Evolutionary conservation across 2,329 filamentous ascomycete genomes (phyloP), one percentile per base, ranked within the genome.

Genomic region (Ascochyta pisi): DNA sequence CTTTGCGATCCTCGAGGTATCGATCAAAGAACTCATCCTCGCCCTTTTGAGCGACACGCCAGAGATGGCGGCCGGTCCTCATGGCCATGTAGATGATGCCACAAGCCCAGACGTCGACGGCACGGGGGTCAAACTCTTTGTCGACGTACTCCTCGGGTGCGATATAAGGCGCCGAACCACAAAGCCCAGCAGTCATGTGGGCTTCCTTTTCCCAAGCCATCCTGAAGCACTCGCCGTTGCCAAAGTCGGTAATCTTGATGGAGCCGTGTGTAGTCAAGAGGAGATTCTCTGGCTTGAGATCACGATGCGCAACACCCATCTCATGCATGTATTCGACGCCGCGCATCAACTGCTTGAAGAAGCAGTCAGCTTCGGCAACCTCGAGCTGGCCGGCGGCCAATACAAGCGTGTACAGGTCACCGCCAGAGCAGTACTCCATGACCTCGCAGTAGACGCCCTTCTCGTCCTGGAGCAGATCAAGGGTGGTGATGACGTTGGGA

Each of bases 31-130:
- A 99, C 71, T 98, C 95, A 70, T 99, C 95, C 64, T 98, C 94
- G 51, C 96, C 93, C 77, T 92, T 96, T 77, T 94, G 94, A 6
- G 95, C 95, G n/a, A 97, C 87, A 50, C 93, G 89, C 95, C 95
- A 99, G 8, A 99, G 82, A 76, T 99, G 95, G 49, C 95, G 86
- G 6, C 95, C 95, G 2, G 94, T 98, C 55, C 95, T 86, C 95
- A 99, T 99, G 13, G 95, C 95, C 95, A 99, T 99, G 80, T 99
- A 99, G 57, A 99, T 99, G 47, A 99, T 95, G 73, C 95, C 95
- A 58, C 92, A 96, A 23, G 95, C 95, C 95, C 95, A 99, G 13
- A 98, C 89, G 70, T 99, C 95, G 44, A 99, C 94, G n/a, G 95
- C 94, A 54, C 95, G 86, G 27, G 95, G 95, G 71, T 99, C 95